Evolutionary conservation across 805 yeast genomes (phyloP).

Genomic region (Yarrowia yakushimensis): DNA sequence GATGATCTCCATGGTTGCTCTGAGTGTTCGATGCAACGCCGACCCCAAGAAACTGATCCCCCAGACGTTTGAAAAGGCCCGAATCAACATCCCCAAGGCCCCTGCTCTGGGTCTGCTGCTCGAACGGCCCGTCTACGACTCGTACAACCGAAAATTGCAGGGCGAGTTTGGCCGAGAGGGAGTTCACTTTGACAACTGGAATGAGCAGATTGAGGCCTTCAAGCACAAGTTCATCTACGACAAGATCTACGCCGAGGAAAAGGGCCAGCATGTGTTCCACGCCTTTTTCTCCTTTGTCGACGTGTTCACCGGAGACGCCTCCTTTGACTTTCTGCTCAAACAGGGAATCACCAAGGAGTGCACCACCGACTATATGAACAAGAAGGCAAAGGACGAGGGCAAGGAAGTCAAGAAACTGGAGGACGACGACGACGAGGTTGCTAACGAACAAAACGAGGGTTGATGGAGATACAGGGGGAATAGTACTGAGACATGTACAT

Average conservation of each 20-base stretch:
- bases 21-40: conserved; percentile 73
- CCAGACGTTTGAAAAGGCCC: conserved; percentile 70
- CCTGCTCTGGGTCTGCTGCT: conserved; percentile 90
- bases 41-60: conserved; percentile 71
- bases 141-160: conserved; percentile 67
- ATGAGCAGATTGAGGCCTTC: conserved; percentile 73
- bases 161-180: conserved; percentile 69
- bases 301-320: conserved; percentile 63
- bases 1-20: conserved; percentile 93
- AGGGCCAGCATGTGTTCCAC: conserved; percentile 78
- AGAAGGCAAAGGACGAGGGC: conserved; percentile 22
- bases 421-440: conserved; percentile 20
- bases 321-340: conserved; percentile 52
- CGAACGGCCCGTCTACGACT: conserved; percentile 89
- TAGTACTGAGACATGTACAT: too few relatives aligned
- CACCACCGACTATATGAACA: conserved; percentile 15
- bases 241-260: conserved; percentile 87
- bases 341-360: conserved; percentile 31
- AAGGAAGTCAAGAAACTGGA: conserved; percentile 19
- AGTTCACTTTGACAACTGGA: conserved; percentile 63
- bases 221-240: conserved; percentile 87
- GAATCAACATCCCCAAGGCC: conserved; percentile 91
- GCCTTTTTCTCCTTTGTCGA: conserved; percentile 92
- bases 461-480: too few relatives aligned
- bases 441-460: conserved; percentile 20